These are phyloP conservation scores for Vaccinium corymbosum DNA, from an alignment of 148 eudicot species.

Conservation along the genomic window DNA sequence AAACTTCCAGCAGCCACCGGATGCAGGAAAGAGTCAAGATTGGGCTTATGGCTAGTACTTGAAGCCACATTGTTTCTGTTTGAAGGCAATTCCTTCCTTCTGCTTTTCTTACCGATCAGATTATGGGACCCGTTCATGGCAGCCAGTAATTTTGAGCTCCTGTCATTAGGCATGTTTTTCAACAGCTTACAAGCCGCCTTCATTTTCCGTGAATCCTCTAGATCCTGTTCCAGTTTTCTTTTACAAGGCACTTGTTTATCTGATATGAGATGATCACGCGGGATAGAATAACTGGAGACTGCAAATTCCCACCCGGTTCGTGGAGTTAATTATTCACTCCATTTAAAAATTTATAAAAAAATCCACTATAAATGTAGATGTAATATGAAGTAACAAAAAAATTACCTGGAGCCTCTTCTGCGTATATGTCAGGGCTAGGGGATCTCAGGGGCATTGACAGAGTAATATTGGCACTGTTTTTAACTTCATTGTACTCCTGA, in stretches of 20 bases:
- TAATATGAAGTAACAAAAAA: neutral
- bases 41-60: constrained; percentile 12
- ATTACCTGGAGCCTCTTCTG: constrained; percentile 60
- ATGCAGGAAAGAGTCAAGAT: constrained; percentile 7
- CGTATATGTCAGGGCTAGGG: constrained; percentile 48
- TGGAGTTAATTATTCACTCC: constrained; percentile 15
- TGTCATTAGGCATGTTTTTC: constrained; percentile 25
- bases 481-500: neutral
- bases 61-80: constrained; percentile 15
- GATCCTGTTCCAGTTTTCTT: constrained; percentile 30
- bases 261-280: constrained; percentile 26
- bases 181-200: constrained; percentile 36
- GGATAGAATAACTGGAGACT: constrained; percentile 30
- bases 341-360: neutral
- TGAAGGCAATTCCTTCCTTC: constrained; percentile 13
- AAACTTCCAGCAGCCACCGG: constrained; percentile 27
- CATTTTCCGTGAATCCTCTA: constrained; percentile 36
- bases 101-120: constrained; percentile 21
- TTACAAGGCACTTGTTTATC: constrained; percentile 31
- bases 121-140: constrained; percentile 25
- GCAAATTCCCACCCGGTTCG: constrained; percentile 24
- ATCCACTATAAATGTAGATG: neutral
- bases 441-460: constrained; percentile 41
- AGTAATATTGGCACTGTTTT: constrained; percentile 7
- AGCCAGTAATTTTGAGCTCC: constrained; percentile 30